Conservation (phyloP, 1,284 basidiomycete species). For the Dichomitus squalens region DNA sequence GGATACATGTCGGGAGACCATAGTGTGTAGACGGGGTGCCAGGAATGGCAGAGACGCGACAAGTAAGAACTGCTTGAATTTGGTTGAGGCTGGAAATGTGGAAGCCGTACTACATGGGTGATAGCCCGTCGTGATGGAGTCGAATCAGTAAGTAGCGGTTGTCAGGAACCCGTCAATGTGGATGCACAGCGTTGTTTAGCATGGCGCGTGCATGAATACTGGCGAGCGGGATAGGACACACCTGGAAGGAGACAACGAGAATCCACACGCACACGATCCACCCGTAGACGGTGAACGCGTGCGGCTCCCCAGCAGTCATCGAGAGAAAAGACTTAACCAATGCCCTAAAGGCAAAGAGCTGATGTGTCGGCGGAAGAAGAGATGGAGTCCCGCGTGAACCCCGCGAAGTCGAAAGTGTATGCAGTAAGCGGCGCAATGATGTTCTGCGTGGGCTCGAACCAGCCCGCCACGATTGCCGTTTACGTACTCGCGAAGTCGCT, state of each 20-base stretch:
- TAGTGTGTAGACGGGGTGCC: slow-evolving; percentile 21
- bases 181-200: background rate
- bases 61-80: slow-evolving; percentile 79
- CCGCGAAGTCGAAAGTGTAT: background rate
- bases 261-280: slow-evolving; percentile 66
- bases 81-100: slow-evolving; percentile 90
- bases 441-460: too few species aligned
- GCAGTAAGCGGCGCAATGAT: too few species aligned
- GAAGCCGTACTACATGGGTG: slow-evolving; percentile 61
- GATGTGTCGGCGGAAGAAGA: background rate
- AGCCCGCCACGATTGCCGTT: too few species aligned
- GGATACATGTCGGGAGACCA: slow-evolving; percentile 68
- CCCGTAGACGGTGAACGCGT: slow-evolving; percentile 59
- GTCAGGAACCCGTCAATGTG: too few species aligned
- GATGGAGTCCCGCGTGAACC: background rate
- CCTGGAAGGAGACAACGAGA: slow-evolving; percentile 67
- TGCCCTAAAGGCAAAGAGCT: background rate
- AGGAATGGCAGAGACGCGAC: slow-evolving; percentile 36
- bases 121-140: background rate
- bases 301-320: slow-evolving; percentile 28
- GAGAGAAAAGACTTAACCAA: background rate
- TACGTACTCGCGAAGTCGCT: too few species aligned
- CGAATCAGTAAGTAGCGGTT: too few species aligned
- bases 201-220: slow-evolving; percentile 3
- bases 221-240: slow-evolving; percentile 23